Base-by-base conservation (phyloP, 495 filamentous ascomycete species). In the Sabuloglossum arenarium region DNA sequence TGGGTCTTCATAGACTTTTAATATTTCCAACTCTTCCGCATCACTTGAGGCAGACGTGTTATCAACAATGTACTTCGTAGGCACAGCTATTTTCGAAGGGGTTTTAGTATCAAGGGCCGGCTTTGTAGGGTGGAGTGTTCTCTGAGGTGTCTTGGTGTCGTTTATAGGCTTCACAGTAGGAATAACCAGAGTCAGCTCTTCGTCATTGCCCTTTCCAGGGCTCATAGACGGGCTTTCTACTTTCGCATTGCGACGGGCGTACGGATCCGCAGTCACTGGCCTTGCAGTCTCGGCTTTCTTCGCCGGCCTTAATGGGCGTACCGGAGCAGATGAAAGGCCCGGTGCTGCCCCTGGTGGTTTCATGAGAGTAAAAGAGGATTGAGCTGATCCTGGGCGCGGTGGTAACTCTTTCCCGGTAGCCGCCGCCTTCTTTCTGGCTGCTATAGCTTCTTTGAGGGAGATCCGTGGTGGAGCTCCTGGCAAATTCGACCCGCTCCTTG, bases 371-470 rank as follows among this genome's bases (percentile, higher is more conserved):
- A 30, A 56, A 9, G 47, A 52, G 28, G 56, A 53, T 23, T 58
- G 56, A 52, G 84, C 85, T 29, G 87, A 90, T 55, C 76, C 82
- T 4, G 86, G 84, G 16, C 86, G 78, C 42, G 81, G 71, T 21
- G 79, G 81, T 19, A 84, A 62, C 42, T 73, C 75, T 64, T 74
- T 82, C 27, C 74, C 67, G 55, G 52, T 19, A 2, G 54, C 54
- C 12, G 54, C 54, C 0, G 75, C 73, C 63, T 78, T 85, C 69
- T 88, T 89, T 59, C 88, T 82, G 5, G 86, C 87, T 55, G 88
- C 73, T 69, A 95, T 89, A 8, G 84, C 77, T 58, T 94, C 88
- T 57, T 71, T 87, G 67, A 81, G 76, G 67, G 70, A 78, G 58
- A 70, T 73, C 53, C 71, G 79, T 55, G 64, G 67, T 25, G 70